phyloP scores from a whole-genome alignment of 1,284 basidiomycete genomes.

The Ustilago shanxiensis region DNA sequence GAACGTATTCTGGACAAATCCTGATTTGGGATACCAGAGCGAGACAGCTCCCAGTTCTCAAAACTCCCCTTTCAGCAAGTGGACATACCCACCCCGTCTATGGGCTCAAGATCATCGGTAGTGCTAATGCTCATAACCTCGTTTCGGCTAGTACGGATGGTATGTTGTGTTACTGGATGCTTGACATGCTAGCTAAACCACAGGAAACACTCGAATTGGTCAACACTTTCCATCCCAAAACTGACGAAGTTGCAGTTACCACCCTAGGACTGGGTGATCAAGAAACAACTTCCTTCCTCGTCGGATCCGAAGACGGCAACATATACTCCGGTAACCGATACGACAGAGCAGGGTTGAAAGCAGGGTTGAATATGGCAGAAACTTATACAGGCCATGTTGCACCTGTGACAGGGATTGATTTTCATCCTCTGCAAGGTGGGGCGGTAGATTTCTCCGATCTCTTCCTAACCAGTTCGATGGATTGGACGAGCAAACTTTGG shows the following conservation, averaged over 20 bases:
- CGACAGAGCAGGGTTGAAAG: constrained; percentile 94
- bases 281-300: constrained; percentile 94
- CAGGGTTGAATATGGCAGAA: constrained; percentile 86
- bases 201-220: constrained; percentile 63
- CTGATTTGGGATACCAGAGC: constrained; percentile 98
- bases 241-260: constrained; percentile 93
- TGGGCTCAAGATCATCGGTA: constrained; percentile 95
- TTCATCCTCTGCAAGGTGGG: constrained; percentile 78
- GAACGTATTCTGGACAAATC: constrained; percentile 98
- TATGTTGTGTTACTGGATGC: constrained; percentile 94
- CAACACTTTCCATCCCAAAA: constrained; percentile 52
- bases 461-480: constrained; percentile 77
- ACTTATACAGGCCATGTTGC: constrained; percentile 92
- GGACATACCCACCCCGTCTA: constrained; percentile 99
- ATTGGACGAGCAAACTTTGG: constrained; percentile 66
- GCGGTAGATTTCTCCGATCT: constrained; percentile 91
- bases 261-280: constrained; percentile 91
- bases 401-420: constrained; percentile 91
- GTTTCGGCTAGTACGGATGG: constrained; percentile 97
- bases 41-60: constrained; percentile 87
- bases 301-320: constrained; percentile 97
- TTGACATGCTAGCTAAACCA: constrained; percentile 97
- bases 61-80: constrained; percentile 87
- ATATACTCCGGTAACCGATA: constrained; percentile 95
- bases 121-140: constrained; percentile 96